Evolutionary conservation across 805 yeast genomes (phyloP).

Genomic region (Nadsonia fulvescens): DNA sequence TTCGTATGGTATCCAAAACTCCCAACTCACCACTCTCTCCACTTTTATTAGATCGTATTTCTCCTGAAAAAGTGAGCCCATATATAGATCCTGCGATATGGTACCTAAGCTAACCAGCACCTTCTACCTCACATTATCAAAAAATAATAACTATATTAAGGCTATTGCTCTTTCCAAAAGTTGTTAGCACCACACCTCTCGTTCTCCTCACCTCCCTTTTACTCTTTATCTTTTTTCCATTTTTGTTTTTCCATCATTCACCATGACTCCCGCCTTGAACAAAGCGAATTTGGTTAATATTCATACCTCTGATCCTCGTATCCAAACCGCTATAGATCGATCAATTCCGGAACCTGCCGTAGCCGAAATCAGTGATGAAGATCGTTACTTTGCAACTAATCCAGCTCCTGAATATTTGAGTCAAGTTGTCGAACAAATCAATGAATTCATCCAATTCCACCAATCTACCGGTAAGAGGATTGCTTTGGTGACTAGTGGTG

Average conservation of each 20-base stretch:
- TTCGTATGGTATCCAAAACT: too few relatives aligned
- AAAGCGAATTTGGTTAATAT: slow-evolving; percentile 1
- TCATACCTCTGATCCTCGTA: slow-evolving; percentile 51
- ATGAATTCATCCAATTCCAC: slow-evolving; percentile 45
- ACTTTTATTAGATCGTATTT: too few relatives aligned
- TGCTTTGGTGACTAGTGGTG: slow-evolving; percentile 86
- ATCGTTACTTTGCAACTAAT: slow-evolving; percentile 53
- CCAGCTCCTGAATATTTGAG: slow-evolving; percentile 57
- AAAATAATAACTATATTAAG: too few relatives aligned
- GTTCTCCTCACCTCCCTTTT: too few relatives aligned
- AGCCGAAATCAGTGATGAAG: slow-evolving; percentile 53
- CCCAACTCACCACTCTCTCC: too few relatives aligned
- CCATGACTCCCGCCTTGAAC: neutral
- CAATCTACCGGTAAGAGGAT: slow-evolving; percentile 27
- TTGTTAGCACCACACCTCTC: too few relatives aligned
- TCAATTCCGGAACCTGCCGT: slow-evolving; percentile 58
- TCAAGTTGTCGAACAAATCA: slow-evolving; percentile 37
- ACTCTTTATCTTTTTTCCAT: slow-evolving; percentile 1
- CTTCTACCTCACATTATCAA: too few relatives aligned
- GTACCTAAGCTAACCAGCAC: too few relatives aligned
- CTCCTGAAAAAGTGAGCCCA: too few relatives aligned
- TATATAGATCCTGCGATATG: too few relatives aligned
- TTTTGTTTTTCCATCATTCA: slow-evolving; percentile 1
- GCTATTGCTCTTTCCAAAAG: too few relatives aligned
- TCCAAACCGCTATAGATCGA: slow-evolving; percentile 64